phyloP scores from a whole-genome alignment of 2,329 filamentous ascomycete genomes.

The Ophidiomyces ophidiicola region DNA sequence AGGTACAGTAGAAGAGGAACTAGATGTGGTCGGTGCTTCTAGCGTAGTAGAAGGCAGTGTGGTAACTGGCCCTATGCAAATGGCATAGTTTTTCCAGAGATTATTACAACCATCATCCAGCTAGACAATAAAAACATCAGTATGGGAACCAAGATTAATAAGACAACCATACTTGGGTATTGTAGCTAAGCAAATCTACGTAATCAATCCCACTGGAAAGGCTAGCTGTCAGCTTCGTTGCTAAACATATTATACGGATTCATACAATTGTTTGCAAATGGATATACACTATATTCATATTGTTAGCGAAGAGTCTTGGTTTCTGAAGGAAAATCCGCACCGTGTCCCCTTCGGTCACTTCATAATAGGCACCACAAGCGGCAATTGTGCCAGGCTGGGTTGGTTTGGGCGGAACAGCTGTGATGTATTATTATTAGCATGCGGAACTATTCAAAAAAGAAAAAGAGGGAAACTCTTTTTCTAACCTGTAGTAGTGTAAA shows the following conservation, averaged over 20 bases:
- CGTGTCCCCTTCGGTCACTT: constrained; percentile 14
- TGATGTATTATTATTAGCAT: neutral
- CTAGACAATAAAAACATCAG: constrained; percentile 4
- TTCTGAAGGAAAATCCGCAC: too few relatives aligned
- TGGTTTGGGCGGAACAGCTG: constrained; percentile 12
- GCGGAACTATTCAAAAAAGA: too few relatives aligned
- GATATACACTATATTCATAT: constrained; percentile 13
- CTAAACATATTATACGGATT: neutral
- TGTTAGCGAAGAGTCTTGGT: too few relatives aligned
- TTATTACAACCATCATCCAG: constrained; percentile 14
- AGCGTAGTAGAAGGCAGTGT: neutral
- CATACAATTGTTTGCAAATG: constrained; percentile 12
- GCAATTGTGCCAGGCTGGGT: constrained; percentile 14
- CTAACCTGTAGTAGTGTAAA: constrained; percentile 11
- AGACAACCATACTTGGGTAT: constrained; percentile 10
- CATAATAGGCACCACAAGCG: constrained; percentile 14
- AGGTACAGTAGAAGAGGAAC: neutral
- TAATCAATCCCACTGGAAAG: constrained; percentile 5
- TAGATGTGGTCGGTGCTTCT: neutral
- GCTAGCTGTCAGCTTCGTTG: neutral
- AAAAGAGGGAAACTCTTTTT: neutral
- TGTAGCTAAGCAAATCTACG: constrained; percentile 12
- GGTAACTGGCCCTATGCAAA: constrained; percentile 14
- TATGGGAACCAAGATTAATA: neutral
- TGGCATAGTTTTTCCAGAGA: constrained; percentile 14